These are phyloP conservation scores for Cordyceps farinosa DNA, from an alignment of 2,329 filamentous ascomycete genomes.

Conservation along the genomic window DNA sequence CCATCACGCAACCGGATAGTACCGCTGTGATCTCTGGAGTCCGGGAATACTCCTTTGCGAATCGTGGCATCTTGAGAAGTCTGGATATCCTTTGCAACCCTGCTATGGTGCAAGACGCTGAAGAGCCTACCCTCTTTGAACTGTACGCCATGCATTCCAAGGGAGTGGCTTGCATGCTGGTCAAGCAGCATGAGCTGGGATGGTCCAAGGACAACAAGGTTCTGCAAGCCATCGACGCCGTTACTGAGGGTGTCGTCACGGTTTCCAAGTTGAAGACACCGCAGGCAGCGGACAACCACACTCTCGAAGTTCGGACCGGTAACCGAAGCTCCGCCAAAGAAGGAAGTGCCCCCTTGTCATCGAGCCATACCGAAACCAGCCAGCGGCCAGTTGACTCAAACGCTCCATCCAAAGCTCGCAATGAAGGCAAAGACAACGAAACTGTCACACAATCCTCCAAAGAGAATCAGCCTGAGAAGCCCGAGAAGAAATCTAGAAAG, in stretches of 20 bases:
- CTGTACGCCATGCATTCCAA: slow-evolving; percentile 97
- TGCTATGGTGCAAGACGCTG: slow-evolving; percentile 57
- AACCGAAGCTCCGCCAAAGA: slow-evolving; percentile 38
- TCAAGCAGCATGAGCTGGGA: slow-evolving; percentile 85
- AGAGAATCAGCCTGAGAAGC: slow-evolving; percentile 49
- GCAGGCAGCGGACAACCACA: slow-evolving; percentile 37
- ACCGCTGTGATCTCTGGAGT: slow-evolving; percentile 97
- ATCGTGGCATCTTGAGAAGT: slow-evolving; percentile 82
- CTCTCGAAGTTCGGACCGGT: slow-evolving; percentile 34
- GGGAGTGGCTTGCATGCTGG: slow-evolving; percentile 83
- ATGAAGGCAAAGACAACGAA: slow-evolving; percentile 48
- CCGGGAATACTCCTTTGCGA: slow-evolving; percentile 87
- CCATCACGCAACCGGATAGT: slow-evolving; percentile 80
- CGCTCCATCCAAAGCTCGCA: slow-evolving; percentile 38
- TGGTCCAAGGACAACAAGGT: slow-evolving; percentile 92
- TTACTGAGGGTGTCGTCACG: slow-evolving; percentile 68
- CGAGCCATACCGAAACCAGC: slow-evolving; percentile 26
- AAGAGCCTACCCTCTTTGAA: slow-evolving; percentile 80
- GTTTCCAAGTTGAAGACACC: slow-evolving; percentile 65
- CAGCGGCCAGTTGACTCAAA: slow-evolving; percentile 32
- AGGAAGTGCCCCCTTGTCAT: slow-evolving; percentile 24
- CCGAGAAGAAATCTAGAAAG: slow-evolving; percentile 59
- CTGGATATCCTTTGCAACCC: slow-evolving; percentile 79
- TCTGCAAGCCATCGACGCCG: slow-evolving; percentile 71
- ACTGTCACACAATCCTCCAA: slow-evolving; percentile 37